These are phyloP conservation scores for Irpex lacteus DNA, from an alignment of 1,284 basidiomycete genomes.

Conservation along the genomic window DNA sequence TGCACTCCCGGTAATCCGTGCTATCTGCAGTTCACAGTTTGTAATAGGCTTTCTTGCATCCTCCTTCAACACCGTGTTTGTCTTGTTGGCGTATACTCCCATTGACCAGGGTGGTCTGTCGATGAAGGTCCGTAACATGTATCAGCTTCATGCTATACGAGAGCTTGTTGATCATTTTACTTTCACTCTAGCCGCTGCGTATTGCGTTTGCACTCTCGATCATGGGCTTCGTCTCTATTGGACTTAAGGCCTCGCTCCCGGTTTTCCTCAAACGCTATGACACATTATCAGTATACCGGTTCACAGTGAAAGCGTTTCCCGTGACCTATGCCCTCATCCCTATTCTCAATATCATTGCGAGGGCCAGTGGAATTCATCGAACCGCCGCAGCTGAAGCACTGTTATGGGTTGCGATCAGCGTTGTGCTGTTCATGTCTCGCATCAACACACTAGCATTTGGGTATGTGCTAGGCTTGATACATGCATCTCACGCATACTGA, in stretches of 20 bases:
- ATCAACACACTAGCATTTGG: constrained; percentile 36
- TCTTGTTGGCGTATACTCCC: constrained; percentile 62
- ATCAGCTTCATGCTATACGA: background rate
- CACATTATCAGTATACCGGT: constrained; percentile 29
- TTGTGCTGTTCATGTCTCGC: constrained; percentile 32
- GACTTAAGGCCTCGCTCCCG: constrained; percentile 36
- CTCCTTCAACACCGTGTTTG: constrained; percentile 62
- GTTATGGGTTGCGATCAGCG: constrained; percentile 33
- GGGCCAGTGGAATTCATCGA: constrained; percentile 17
- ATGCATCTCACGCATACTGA: background rate
- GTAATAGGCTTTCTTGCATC: constrained; percentile 53
- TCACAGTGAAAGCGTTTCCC: constrained; percentile 34
- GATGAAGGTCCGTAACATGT: constrained; percentile 43
- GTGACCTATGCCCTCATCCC: constrained; percentile 34
- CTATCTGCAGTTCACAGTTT: constrained; percentile 53
- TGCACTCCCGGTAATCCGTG: constrained; percentile 48
- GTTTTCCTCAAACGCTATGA: constrained; percentile 32
- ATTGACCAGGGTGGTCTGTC: constrained; percentile 54
- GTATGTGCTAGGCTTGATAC: constrained; percentile 22
- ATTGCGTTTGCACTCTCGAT: constrained; percentile 59
- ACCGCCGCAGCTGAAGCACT: constrained; percentile 19
- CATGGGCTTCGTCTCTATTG: constrained; percentile 34
- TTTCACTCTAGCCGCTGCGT: constrained; percentile 42
- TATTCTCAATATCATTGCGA: constrained; percentile 27
- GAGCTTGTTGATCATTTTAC: no score